Evolutionary conservation across 202 grass and related monocot species (phyloP).

Genomic region (Saccharum hybrid): DNA sequence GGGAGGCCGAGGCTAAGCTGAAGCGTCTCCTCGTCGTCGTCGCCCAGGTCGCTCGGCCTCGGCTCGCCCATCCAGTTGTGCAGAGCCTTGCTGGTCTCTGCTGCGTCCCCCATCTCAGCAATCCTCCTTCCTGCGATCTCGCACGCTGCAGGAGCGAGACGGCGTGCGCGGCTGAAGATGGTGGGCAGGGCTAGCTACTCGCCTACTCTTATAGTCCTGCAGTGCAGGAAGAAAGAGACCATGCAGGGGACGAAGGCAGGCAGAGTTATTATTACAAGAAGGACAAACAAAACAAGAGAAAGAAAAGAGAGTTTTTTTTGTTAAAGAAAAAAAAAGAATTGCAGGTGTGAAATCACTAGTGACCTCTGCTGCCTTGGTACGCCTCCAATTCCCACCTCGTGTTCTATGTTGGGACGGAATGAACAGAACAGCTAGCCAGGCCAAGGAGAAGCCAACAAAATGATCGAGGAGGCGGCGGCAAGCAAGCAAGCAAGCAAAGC

Average conservation of each 20-base stretch:
- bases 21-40: conserved; percentile 62
- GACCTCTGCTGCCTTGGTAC: not conserved
- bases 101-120: conserved; percentile 20
- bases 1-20: conserved; percentile 87
- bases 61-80: conserved; percentile 44
- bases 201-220: not conserved
- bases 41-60: conserved; percentile 2
- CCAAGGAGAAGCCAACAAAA: not conserved
- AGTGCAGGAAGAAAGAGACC: not conserved
- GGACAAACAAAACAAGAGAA: conserved; percentile 22
- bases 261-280: not conserved
- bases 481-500: not conserved
- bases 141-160: not conserved
- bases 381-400: not conserved
- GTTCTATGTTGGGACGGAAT: not conserved
- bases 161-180: not conserved
- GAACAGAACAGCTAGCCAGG: not conserved
- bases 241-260: not conserved
- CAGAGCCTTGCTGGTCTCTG: conserved; percentile 37
- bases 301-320: not conserved
- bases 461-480: not conserved
- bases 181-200: not conserved
- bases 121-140: not conserved
- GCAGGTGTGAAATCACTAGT: conserved; percentile 36
- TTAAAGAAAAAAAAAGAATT: not conserved